These are phyloP conservation scores for Posidonia australis DNA, from an alignment of 106 monocot genomes.

Conservation along the genomic window DNA sequence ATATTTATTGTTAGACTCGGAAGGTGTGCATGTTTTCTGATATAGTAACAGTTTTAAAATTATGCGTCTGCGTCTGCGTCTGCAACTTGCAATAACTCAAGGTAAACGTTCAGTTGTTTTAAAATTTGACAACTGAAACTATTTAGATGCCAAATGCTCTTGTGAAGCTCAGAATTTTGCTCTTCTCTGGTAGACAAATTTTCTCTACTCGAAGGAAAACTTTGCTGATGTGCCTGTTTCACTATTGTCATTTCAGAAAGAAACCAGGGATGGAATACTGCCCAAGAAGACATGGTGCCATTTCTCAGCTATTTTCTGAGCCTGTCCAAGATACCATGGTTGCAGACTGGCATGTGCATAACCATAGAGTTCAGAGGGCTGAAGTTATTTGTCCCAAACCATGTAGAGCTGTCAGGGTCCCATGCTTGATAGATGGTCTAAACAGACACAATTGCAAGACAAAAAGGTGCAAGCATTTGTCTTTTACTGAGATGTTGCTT, in stretches of 20 bases:
- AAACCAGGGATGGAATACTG: conserved; percentile 10
- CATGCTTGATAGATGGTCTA: neutral
- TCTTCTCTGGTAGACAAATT: too few relatives aligned
- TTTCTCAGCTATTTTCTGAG: conserved; percentile 11
- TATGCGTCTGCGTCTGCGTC: too few relatives aligned
- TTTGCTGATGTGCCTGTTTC: neutral
- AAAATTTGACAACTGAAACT: too few relatives aligned
- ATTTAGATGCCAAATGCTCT: too few relatives aligned
- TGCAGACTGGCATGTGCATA: conserved; percentile 1
- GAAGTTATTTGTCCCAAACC: conserved; percentile 23
- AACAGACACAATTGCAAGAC: conserved; percentile 5
- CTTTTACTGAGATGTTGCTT: neutral
- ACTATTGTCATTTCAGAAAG: neutral
- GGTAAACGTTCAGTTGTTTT: too few relatives aligned
- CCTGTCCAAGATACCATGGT: neutral
- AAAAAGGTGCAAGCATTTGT: conserved; percentile 7
- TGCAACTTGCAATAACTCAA: too few relatives aligned
- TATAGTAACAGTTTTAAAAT: too few relatives aligned
- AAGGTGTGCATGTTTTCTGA: too few relatives aligned
- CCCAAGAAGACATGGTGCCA: conserved; percentile 5
- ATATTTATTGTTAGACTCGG: too few relatives aligned
- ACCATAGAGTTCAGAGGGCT: conserved; percentile 4
- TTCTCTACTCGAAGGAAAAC: too few relatives aligned
- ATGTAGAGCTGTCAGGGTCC: conserved; percentile 5
- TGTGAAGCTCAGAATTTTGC: too few relatives aligned